phyloP scores from a whole-genome alignment of 495 filamentous ascomycete genomes.

The Podospora pseudoanserina region DNA sequence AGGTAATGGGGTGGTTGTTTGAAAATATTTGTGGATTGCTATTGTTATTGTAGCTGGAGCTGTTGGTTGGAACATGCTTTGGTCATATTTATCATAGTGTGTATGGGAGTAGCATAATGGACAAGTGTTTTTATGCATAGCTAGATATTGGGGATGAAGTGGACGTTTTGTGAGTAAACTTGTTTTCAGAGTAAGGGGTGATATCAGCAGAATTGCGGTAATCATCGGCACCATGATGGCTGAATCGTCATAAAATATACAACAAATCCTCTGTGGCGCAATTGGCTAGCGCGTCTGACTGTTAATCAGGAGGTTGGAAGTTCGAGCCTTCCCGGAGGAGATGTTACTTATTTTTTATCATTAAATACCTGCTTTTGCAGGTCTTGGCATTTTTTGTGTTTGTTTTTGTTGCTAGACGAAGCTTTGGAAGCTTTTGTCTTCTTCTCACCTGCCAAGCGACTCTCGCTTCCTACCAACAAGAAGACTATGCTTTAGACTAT shows the following conservation, averaged over 20 bases:
- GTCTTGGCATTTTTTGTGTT: too few relatives aligned
- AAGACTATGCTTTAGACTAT: too few relatives aligned
- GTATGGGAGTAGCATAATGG: neutral
- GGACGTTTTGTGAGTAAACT: too few relatives aligned
- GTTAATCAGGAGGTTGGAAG: slow-evolving; percentile 18
- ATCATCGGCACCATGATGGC: neutral
- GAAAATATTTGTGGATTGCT: neutral
- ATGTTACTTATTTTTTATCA: neutral
- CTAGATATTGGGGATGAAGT: too few relatives aligned
- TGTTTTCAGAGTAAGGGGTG: too few relatives aligned
- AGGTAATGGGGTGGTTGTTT: neutral
- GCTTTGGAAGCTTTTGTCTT: too few relatives aligned
- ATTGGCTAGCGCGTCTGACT: slow-evolving; percentile 20
- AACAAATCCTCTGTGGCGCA: slow-evolving; percentile 21
- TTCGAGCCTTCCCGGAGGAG: slow-evolving; percentile 24
- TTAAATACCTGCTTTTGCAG: too few relatives aligned
- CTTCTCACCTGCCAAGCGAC: too few relatives aligned
- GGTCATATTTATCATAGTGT: neutral
- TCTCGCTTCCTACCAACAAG: too few relatives aligned
- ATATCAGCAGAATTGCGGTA: too few relatives aligned
- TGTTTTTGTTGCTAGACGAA: too few relatives aligned
- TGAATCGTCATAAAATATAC: neutral
- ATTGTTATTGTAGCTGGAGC: neutral
- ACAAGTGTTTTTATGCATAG: neutral
- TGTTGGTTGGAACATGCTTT: neutral